A percentile compares a stretch with the other conserved stretches of the same genome.
These are phyloP conservation scores for Abrus precatorius DNA, from an alignment of 306 rosid species.

Conservation along the genomic window DNA sequence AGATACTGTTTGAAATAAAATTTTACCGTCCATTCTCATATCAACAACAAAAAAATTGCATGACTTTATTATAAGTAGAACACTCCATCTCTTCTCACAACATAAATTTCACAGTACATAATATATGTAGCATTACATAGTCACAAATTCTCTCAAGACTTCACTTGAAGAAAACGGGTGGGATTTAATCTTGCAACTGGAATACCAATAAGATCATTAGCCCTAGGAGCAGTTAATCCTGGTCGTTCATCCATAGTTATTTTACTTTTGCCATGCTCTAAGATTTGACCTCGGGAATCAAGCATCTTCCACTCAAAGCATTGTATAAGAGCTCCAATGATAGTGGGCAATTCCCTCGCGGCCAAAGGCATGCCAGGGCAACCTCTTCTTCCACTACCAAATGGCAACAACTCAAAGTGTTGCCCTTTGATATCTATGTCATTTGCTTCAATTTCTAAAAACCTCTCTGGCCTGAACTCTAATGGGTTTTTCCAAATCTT, in stretches of 20 bases:
- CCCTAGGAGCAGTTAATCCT: no score
- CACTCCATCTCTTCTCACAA: no score
- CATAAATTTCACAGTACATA: no score
- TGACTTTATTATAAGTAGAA: no score
- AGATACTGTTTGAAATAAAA: no score
- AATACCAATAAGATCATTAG: conserved; percentile 24
- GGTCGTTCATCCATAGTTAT: no score
- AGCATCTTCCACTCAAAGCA: conserved; percentile 60
- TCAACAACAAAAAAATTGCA: no score
- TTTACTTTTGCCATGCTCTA: no score
- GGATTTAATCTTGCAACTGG: conserved; percentile 50
- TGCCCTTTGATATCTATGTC: conserved; percentile 44
- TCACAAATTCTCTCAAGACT: background rate
- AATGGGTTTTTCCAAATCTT: conserved; percentile 50
- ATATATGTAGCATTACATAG: no score
- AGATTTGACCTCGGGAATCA: no score
- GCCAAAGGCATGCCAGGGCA: conserved; percentile 65
- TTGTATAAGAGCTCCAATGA: conserved; percentile 56
- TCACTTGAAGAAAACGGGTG: conserved; percentile 16
- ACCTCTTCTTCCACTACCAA: conserved; percentile 67
- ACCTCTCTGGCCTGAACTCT: conserved; percentile 53
- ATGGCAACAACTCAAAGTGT: conserved; percentile 54
- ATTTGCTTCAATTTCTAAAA: conserved; percentile 16
- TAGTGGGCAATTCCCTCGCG: conserved; percentile 51
- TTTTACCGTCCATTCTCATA: no score